phyloP scores from a whole-genome alignment of 495 filamentous ascomycete genomes.

The Chaetomium tenue region DNA sequence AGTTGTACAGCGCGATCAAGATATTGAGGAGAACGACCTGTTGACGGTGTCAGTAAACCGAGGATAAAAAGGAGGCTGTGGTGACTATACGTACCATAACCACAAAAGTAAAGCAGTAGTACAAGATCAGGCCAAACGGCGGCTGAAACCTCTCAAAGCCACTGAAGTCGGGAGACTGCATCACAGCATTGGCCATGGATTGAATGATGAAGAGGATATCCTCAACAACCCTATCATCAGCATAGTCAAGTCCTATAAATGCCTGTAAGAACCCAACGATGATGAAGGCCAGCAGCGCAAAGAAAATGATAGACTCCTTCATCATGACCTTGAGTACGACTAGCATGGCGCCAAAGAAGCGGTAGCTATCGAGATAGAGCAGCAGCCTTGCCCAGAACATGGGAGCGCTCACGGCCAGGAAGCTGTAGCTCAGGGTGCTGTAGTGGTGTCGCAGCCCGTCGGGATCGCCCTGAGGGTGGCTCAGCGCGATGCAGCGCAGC shows the following conservation, averaged over 20 bases:
- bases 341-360: slow-evolving; percentile 97
- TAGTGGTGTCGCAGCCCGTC: slow-evolving; percentile 58
- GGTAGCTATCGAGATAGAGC: slow-evolving; percentile 88
- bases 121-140: slow-evolving; percentile 84
- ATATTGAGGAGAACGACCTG: slow-evolving; percentile 78
- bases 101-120: slow-evolving; percentile 96
- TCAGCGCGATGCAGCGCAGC: slow-evolving; percentile 72
- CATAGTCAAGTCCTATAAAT: slow-evolving; percentile 89
- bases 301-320: slow-evolving; percentile 97
- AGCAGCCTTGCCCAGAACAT: slow-evolving; percentile 97
- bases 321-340: slow-evolving; percentile 98
- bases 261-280: slow-evolving; percentile 89
- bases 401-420: slow-evolving; percentile 83
- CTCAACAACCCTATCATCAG: slow-evolving; percentile 61
- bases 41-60: neutral
- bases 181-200: slow-evolving; percentile 84
- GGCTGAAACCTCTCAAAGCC: slow-evolving; percentile 73
- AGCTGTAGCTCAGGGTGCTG: slow-evolving; percentile 87
- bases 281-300: slow-evolving; percentile 84
- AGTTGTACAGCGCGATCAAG: slow-evolving; percentile 94
- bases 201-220: slow-evolving; percentile 72
- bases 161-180: slow-evolving; percentile 86
- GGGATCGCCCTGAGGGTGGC: slow-evolving; percentile 49
- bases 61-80: neutral
- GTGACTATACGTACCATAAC: slow-evolving; percentile 65